These are phyloP conservation scores for Cordyceps sp. DNA, from an alignment of 2,329 filamentous ascomycete species.

Conservation along the genomic window DNA sequence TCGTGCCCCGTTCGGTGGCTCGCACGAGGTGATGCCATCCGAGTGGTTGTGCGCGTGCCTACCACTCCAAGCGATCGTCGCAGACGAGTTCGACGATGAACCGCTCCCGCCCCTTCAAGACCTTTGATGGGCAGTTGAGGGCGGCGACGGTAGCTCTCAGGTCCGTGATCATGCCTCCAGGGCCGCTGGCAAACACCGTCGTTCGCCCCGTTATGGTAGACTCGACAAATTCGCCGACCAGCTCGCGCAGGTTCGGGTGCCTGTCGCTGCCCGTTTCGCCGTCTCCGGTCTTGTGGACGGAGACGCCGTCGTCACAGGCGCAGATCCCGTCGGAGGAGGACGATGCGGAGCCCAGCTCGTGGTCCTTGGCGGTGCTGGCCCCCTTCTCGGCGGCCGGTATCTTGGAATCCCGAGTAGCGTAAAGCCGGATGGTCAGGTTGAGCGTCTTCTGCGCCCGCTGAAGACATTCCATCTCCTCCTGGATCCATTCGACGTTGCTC, in stretches of 20 bases:
- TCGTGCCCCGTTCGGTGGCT: too few species aligned
- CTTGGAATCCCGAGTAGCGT: conserved; percentile 35
- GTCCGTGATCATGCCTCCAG: conserved; percentile 41
- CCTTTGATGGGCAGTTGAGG: conserved; percentile 32
- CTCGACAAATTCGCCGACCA: conserved; percentile 31
- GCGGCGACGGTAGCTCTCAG: conserved; percentile 34
- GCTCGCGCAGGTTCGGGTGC: conserved; percentile 26
- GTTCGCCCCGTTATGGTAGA: conserved; percentile 30
- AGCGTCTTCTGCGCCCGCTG: conserved; percentile 17
- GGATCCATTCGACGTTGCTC: conserved; percentile 40
- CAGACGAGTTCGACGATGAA: conserved; percentile 39
- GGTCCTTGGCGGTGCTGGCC: conserved; percentile 6
- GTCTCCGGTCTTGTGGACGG: conserved; percentile 13
- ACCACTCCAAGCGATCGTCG: conserved; percentile 43
- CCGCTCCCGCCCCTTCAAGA: conserved; percentile 40
- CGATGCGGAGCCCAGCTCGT: conserved; percentile 8
- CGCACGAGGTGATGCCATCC: too few species aligned
- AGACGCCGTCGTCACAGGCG: conserved; percentile 12
- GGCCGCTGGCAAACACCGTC: conserved; percentile 43
- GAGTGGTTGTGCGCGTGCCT: too few species aligned
- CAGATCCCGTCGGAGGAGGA: conserved; percentile 11
- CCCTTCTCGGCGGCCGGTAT: conserved; percentile 1
- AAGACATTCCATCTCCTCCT: conserved; percentile 35
- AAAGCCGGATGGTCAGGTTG: conserved; percentile 36
- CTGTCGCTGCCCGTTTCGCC: conserved; percentile 12